Evolutionary conservation across 129 eudicot genomes (phyloP).

Genomic region (Heracleum sosnowskyi): DNA sequence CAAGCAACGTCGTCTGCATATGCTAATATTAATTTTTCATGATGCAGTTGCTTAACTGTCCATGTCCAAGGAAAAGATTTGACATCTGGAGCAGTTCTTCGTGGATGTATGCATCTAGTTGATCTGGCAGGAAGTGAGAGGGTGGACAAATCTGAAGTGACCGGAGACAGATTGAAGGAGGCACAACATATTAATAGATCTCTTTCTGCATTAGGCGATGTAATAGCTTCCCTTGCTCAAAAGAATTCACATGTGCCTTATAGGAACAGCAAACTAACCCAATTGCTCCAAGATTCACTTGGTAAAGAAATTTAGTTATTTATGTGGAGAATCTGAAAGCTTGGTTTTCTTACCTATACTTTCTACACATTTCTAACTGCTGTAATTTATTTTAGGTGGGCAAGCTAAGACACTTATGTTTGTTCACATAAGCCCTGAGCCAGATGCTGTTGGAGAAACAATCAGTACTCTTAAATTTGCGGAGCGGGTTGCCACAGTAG

Average conservation of each 20-base stretch:
- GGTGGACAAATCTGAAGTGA: constrained; percentile 94
- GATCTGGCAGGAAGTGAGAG: constrained; percentile 98
- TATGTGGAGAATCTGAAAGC: neutral
- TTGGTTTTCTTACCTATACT: neutral
- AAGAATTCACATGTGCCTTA: constrained; percentile 91
- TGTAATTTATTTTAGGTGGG: constrained; percentile 47
- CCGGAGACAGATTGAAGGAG: constrained; percentile 94
- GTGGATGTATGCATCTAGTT: constrained; percentile 99
- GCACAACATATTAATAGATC: constrained; percentile 95
- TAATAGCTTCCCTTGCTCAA: constrained; percentile 90
- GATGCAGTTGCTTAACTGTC: constrained; percentile 86
- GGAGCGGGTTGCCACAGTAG: constrained; percentile 94
- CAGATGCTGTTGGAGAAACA: constrained; percentile 93
- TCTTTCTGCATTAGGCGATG: constrained; percentile 95
- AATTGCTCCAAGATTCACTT: constrained; percentile 95
- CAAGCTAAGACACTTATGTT: constrained; percentile 99
- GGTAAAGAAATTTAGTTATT: constrained; percentile 37
- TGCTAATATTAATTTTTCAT: constrained; percentile 11
- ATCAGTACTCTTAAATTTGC: constrained; percentile 98
- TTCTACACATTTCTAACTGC: constrained; percentile 5
- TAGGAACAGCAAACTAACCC: constrained; percentile 95
- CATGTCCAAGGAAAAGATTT: constrained; percentile 97
- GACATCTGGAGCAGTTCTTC: constrained; percentile 69
- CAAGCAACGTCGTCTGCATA: constrained; percentile 2
- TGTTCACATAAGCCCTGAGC: constrained; percentile 97